Percentiles rank a stretch among this genome's conserved stretches.
phyloP scores from a whole-genome alignment of 148 eudicot species.

The Linanthus parryae region DNA sequence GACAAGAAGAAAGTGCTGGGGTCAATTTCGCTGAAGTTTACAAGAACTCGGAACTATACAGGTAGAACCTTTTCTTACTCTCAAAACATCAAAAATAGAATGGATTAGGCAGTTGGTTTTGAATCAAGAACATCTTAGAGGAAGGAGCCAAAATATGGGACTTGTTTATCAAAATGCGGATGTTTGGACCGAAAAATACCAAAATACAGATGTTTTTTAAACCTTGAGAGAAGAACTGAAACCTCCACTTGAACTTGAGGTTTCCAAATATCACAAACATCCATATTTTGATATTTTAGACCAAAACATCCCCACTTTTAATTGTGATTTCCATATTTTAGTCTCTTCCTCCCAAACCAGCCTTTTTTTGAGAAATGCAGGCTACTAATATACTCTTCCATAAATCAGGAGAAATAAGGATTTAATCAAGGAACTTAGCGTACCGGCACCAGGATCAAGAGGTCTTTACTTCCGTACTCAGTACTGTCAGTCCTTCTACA shows the following conservation, averaged over 20 bases:
- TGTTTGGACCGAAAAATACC: background rate
- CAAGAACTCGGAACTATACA: constrained; percentile 37
- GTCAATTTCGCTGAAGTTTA: constrained; percentile 35
- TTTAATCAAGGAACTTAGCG: constrained; percentile 37
- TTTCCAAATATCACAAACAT: background rate
- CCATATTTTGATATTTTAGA: background rate
- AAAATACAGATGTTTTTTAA: background rate
- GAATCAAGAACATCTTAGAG: background rate
- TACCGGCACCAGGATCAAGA: constrained; percentile 34
- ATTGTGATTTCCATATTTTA: background rate
- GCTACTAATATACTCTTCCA: background rate
- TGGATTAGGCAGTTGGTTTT: background rate
- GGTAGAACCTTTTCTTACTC: constrained; percentile 11
- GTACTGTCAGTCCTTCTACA: constrained; percentile 34
- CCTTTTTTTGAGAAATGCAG: too few species aligned
- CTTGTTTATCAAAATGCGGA: background rate
- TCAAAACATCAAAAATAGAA: background rate
- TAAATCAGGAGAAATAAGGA: constrained; percentile 44
- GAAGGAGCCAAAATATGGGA: background rate
- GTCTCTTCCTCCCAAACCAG: too few species aligned
- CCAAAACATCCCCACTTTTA: background rate
- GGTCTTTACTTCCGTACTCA: constrained; percentile 37
- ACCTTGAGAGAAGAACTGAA: background rate
- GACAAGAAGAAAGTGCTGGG: constrained; percentile 34
- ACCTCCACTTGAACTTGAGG: background rate